Percentiles rank a stretch among this genome's conserved stretches.
These are phyloP conservation scores for Yarrowia sp. DNA, from an alignment of 805 yeast genomes.

Conservation along the genomic window DNA sequence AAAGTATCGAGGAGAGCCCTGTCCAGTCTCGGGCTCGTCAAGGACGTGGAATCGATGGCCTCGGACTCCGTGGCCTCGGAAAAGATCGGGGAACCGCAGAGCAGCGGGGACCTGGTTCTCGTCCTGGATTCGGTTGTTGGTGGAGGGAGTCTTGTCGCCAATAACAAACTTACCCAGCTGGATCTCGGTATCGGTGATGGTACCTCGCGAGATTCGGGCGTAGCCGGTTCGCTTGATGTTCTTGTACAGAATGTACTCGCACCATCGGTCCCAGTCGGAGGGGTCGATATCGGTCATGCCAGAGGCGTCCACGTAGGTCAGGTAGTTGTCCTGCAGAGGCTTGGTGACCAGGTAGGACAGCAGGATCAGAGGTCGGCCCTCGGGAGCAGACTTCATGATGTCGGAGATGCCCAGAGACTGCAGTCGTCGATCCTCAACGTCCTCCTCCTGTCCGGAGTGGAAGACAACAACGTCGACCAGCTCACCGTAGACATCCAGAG, in stretches of 20 bases:
- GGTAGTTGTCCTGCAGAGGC: conserved; percentile 88
- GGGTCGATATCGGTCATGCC: conserved; percentile 95
- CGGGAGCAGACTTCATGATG: conserved; percentile 78
- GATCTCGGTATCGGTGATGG: conserved; percentile 95
- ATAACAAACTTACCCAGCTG: conserved; percentile 92
- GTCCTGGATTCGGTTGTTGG: conserved; percentile 59
- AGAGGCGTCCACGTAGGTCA: conserved; percentile 81
- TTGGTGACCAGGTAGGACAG: conserved; percentile 89
- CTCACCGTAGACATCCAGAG: conserved; percentile 88
- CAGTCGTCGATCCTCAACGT: conserved; percentile 86
- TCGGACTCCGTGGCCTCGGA: conserved; percentile 89
- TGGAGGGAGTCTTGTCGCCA: conserved; percentile 56
- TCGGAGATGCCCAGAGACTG: conserved; percentile 79
- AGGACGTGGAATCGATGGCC: conserved; percentile 95
- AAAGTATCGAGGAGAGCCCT: conserved; percentile 41
- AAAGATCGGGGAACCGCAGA: conserved; percentile 76
- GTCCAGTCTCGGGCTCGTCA: conserved; percentile 84
- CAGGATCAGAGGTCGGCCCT: conserved; percentile 76
- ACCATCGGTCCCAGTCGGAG: conserved; percentile 96
- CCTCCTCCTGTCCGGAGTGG: conserved; percentile 99
- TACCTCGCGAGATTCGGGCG: conserved; percentile 90
- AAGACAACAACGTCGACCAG: conserved; percentile 91
- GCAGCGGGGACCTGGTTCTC: conserved; percentile 66
- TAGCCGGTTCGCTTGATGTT: conserved; percentile 87
- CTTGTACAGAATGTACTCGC: conserved; percentile 92